These are phyloP conservation scores for Fonsecaea erecta DNA, from an alignment of 2,329 filamentous ascomycete species.

Conservation along the genomic window DNA sequence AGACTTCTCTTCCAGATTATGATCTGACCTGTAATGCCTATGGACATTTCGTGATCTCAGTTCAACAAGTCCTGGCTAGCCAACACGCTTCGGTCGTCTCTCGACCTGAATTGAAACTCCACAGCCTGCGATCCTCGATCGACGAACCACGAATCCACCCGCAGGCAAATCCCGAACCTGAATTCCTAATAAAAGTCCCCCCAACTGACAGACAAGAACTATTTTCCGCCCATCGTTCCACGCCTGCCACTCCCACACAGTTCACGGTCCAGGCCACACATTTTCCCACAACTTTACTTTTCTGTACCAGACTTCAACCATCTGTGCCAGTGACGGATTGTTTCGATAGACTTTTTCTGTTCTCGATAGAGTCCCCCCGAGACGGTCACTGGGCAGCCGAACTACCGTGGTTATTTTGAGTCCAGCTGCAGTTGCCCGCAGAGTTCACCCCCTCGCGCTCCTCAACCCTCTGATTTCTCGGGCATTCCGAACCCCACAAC, in stretches of 20 bases:
- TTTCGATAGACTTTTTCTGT: background rate
- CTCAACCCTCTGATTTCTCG: slow-evolving; percentile 18
- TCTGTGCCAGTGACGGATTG: background rate
- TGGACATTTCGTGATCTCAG: background rate
- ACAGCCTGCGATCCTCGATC: slow-evolving; percentile 20
- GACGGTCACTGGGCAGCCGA: slow-evolving; percentile 3
- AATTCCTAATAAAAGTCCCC: slow-evolving; percentile 19
- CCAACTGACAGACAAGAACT: slow-evolving; percentile 1
- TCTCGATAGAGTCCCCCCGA: slow-evolving; percentile 5
- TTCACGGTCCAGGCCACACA: slow-evolving; percentile 7
- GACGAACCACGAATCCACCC: slow-evolving; percentile 19
- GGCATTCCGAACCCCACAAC: slow-evolving; percentile 26
- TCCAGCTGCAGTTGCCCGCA: slow-evolving; percentile 17
- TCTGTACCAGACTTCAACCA: slow-evolving; percentile 8
- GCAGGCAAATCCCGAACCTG: slow-evolving; percentile 17
- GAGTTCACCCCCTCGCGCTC: slow-evolving; percentile 7
- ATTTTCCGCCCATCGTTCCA: slow-evolving; percentile 17
- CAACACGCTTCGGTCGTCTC: background rate
- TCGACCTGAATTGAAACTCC: slow-evolving; percentile 10
- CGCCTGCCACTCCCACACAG: slow-evolving; percentile 14
- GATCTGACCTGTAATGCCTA: background rate
- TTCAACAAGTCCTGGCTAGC: background rate
- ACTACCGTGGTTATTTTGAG: slow-evolving; percentile 1
- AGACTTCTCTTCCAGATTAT: background rate
- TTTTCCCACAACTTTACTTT: slow-evolving; percentile 12